Evolutionary conservation across 768 basidiomycete species (phyloP).

Genomic region (Boletus subcaerulescens): DNA sequence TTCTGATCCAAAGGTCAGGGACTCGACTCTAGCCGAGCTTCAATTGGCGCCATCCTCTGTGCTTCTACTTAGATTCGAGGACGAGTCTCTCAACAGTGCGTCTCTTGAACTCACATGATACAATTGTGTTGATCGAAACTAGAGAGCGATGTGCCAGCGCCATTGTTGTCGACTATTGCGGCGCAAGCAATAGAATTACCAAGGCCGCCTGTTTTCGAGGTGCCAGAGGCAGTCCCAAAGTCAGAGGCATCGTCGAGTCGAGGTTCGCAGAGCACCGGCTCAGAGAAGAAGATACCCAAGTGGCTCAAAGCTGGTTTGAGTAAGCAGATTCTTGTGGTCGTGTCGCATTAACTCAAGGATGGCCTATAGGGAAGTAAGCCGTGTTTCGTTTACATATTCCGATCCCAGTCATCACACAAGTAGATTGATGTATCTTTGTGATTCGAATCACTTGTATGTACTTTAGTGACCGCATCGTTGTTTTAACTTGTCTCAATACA

Average conservation of each 20-base stretch:
- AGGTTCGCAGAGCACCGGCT: slow-evolving; percentile 6
- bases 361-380: slow-evolving; percentile 20
- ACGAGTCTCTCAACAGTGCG: slow-evolving; percentile 66
- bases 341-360: not conserved
- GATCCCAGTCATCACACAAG: not conserved
- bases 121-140: not conserved
- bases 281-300: slow-evolving; percentile 63
- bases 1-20: slow-evolving; percentile 70
- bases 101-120: not conserved
- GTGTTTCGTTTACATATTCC: slow-evolving; percentile 37
- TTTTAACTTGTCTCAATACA: slow-evolving; percentile 53
- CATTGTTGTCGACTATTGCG: slow-evolving; percentile 56
- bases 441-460: slow-evolving; percentile 4
- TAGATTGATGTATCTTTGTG: slow-evolving; percentile 1
- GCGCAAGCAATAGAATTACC: slow-evolving; percentile 67
- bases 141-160: slow-evolving; percentile 61
- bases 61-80: slow-evolving; percentile 72
- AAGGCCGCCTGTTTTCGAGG: slow-evolving; percentile 42
- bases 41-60: slow-evolving; percentile 79
- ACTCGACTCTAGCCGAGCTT: slow-evolving; percentile 64
- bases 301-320: slow-evolving; percentile 73
- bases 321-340: slow-evolving; percentile 30
- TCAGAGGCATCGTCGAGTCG: slow-evolving; percentile 8
- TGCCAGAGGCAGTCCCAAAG: slow-evolving; percentile 4
- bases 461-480: not conserved